phyloP scores from a whole-genome alignment of 163 green algal genomes.

The Scenedesmus sp. region DNA sequence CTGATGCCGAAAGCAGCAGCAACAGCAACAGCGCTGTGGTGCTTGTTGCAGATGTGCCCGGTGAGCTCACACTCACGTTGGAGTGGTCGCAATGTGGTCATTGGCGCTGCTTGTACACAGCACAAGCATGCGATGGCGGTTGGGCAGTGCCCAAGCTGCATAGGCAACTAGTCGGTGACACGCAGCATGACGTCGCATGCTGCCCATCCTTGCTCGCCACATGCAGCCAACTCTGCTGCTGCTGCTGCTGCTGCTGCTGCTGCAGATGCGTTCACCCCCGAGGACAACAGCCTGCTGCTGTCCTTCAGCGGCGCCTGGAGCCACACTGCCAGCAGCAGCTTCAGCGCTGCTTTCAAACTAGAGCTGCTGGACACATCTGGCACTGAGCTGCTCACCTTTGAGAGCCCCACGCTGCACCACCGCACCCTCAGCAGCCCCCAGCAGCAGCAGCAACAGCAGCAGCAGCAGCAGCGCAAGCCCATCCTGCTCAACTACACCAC shows the following conservation, averaged over 20 bases:
- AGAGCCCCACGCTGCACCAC: constrained; percentile 13
- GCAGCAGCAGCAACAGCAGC: neutral
- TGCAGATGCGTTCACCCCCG: constrained; percentile 15
- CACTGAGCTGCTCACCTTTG: constrained; percentile 18
- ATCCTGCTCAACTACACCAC: constrained; percentile 17
- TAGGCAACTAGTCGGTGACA: too few relatives aligned
- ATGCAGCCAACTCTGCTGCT: neutral
- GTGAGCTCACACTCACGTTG: neutral
- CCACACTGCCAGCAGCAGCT: constrained; percentile 1
- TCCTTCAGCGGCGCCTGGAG: neutral
- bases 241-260: neutral
- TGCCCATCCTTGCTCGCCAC: too few relatives aligned
- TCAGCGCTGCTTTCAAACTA: constrained; percentile 4
- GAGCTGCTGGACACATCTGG: constrained; percentile 4
- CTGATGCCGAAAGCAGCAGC: neutral
- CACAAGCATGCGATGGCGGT: too few relatives aligned
- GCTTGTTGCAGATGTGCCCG: neutral
- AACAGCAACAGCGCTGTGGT: neutral
- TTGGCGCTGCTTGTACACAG: too few relatives aligned
- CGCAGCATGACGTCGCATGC: too few relatives aligned
- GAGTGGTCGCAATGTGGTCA: too few relatives aligned
- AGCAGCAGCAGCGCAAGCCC: neutral
- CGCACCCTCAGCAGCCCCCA: neutral
- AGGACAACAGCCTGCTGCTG: neutral
- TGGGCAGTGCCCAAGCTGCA: too few relatives aligned